phyloP scores from a whole-genome alignment of 208 protist species.

The Acanthamoeba triangularis region DNA sequence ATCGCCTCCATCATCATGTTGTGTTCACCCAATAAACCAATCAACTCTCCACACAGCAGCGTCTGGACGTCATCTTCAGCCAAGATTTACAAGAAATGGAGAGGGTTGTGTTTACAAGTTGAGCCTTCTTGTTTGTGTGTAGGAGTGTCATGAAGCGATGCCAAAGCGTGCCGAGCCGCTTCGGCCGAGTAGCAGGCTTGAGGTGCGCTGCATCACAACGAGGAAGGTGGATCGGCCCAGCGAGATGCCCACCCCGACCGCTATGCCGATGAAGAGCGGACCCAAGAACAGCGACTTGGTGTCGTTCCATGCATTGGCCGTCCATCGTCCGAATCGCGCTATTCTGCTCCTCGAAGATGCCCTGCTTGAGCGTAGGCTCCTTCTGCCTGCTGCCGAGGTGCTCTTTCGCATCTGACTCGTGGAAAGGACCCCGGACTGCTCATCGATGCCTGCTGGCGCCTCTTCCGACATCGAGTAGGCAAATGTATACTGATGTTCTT shows the following conservation, averaged over 20 bases:
- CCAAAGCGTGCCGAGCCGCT: background rate
- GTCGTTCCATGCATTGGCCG: background rate
- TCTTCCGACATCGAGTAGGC: background rate
- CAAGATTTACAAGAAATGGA: too few species aligned
- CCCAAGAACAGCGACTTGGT: constrained; percentile 21
- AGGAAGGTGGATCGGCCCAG: background rate
- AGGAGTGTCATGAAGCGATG: background rate
- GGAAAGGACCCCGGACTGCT: too few species aligned
- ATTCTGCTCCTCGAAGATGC: background rate
- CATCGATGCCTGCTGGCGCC: background rate
- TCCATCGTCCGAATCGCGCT: background rate
- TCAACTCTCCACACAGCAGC: too few species aligned
- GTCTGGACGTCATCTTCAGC: too few species aligned
- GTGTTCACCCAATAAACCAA: too few species aligned
- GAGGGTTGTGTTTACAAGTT: too few species aligned
- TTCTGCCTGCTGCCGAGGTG: background rate
- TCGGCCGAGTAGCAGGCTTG: background rate
- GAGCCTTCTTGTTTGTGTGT: too few species aligned
- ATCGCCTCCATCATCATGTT: too few species aligned
- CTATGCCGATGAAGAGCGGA: constrained; percentile 11
- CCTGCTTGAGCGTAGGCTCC: background rate
- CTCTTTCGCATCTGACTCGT: background rate
- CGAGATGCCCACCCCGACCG: constrained; percentile 11
- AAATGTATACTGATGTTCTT: background rate
- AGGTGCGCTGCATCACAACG: background rate